Evolutionary conservation across 805 yeast genomes (phyloP), one percentile per base, ranked within the genome.

Genomic region (Candida awuae): DNA sequence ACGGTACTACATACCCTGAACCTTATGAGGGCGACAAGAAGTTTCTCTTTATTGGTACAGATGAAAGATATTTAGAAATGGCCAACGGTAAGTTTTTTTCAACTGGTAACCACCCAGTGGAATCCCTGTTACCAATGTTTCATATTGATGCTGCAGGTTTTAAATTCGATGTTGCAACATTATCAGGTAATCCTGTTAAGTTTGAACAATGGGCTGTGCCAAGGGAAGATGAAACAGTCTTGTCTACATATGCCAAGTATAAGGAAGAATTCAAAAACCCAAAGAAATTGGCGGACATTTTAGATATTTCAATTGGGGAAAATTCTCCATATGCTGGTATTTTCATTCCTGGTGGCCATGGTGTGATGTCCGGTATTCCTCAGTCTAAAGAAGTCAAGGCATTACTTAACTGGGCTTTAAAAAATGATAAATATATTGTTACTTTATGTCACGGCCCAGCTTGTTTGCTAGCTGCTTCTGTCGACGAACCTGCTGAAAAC

Each of bases 131-230:
- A n/a, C 42, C 44, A 21, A 33, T 41, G 31, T 41, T 41, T 21
- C 38, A 41, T 17, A 30, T 41, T n/a, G 39, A 34, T 29, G 20
- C 17, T 26, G 42, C 44, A 2, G 44, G 44, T 14, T 41, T 41
- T 15, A 28, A 41, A 22, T 14, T 41, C 21, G 44, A 41, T 22
- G 23, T 41, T 38, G 38, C 42, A 8, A 41, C 44, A 3, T 22
- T 41, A 18, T 41, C 44, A 1, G 41, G 44, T 23, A 38, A 34
- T 23, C 35, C 44, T 12, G 44, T 20, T 3, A 41, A 41, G 16
- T 23, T 41, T 12, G 44, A 41, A 38, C 21, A 29, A 35, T 41
- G 44, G 44, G 44, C 44, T 6, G 26, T 41, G 38, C 42, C 44
- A 33, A 33, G 33, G 12, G 44, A 41, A 26, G 43, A 41, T 20